Evolutionary conservation across 2,329 filamentous ascomycete species (phyloP).

Genomic region (Aspergillus fumigatus): DNA sequence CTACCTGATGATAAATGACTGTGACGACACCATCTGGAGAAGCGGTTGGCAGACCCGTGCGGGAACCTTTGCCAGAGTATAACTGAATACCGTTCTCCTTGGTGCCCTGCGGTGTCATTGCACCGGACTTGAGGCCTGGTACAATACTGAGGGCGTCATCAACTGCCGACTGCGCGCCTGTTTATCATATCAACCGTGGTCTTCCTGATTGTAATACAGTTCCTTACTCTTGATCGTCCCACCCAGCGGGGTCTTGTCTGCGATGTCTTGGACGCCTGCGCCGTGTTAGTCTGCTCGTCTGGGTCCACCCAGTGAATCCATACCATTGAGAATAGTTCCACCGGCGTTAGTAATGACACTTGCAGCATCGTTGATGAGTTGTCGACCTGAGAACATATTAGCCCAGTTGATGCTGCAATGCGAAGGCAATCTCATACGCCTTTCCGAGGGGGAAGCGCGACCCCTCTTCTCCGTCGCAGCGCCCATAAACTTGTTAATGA

Average conservation of each 20-base stretch:
- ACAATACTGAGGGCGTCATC: slow-evolving; percentile 3
- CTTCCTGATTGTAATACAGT: neutral
- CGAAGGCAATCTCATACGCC: neutral
- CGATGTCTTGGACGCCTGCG: slow-evolving; percentile 5
- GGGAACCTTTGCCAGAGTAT: slow-evolving; percentile 51
- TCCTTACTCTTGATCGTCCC: slow-evolving; percentile 6
- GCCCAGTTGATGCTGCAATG: slow-evolving; percentile 5
- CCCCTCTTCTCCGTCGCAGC: slow-evolving; percentile 1
- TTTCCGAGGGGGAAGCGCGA: neutral
- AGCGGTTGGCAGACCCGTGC: slow-evolving; percentile 56
- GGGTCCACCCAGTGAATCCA: neutral
- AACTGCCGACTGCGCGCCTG: slow-evolving; percentile 6
- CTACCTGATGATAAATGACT: slow-evolving; percentile 59
- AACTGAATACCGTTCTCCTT: slow-evolving; percentile 52
- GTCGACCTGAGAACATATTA: slow-evolving; percentile 1
- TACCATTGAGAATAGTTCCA: slow-evolving; percentile 8
- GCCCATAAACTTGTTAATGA: slow-evolving; percentile 60
- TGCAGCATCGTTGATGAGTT: slow-evolving; percentile 19
- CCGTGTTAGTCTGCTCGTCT: neutral
- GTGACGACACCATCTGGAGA: slow-evolving; percentile 57
- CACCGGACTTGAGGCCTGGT: slow-evolving; percentile 42
- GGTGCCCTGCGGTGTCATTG: slow-evolving; percentile 45
- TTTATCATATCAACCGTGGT: neutral
- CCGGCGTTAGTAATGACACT: slow-evolving; percentile 28
- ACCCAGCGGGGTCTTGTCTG: slow-evolving; percentile 6